Evolutionary conservation across 306 rosid species (phyloP).

Genomic region (Hippophae tibetana): DNA sequence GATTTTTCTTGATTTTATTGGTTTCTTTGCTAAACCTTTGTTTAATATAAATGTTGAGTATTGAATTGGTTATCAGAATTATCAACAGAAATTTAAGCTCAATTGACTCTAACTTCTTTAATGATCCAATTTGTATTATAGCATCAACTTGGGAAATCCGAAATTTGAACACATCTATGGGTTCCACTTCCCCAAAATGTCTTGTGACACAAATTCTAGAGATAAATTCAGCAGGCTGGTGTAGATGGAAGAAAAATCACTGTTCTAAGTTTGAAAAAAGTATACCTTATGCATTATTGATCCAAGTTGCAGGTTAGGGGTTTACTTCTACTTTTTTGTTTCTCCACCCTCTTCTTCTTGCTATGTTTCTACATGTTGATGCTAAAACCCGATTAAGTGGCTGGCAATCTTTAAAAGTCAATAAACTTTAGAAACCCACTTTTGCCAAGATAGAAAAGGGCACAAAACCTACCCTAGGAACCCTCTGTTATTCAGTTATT

Average conservation of each 20-base stretch:
- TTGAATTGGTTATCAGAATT: no score
- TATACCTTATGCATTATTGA: slow-evolving; percentile 72
- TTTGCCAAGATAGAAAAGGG: no score
- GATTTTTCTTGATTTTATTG: no score
- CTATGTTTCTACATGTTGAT: no score
- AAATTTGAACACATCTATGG: slow-evolving; percentile 62
- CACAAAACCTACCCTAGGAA: no score
- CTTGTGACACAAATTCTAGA: slow-evolving; percentile 83
- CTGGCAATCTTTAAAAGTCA: neutral
- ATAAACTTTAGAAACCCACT: neutral
- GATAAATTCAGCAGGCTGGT: slow-evolving; percentile 64
- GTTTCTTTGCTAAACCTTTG: no score
- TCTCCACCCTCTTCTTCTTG: slow-evolving; percentile 3
- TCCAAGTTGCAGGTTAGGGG: slow-evolving; percentile 86
- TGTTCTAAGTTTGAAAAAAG: slow-evolving; percentile 75
- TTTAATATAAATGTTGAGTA: no score
- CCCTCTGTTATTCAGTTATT: no score
- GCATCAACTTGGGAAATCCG: slow-evolving; percentile 96
- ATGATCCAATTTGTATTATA: slow-evolving; percentile 19
- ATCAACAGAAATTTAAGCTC: neutral
- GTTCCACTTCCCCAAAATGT: slow-evolving; percentile 49
- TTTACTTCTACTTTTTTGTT: neutral
- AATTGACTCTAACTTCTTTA: slow-evolving; percentile 7
- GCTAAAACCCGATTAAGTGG: neutral
- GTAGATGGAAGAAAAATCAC: slow-evolving; percentile 59